A percentile compares a stretch with the other conserved stretches of the same genome.
These are phyloP conservation scores for Balakata baccata DNA, from an alignment of 345 rosid genomes.

Conservation along the genomic window DNA sequence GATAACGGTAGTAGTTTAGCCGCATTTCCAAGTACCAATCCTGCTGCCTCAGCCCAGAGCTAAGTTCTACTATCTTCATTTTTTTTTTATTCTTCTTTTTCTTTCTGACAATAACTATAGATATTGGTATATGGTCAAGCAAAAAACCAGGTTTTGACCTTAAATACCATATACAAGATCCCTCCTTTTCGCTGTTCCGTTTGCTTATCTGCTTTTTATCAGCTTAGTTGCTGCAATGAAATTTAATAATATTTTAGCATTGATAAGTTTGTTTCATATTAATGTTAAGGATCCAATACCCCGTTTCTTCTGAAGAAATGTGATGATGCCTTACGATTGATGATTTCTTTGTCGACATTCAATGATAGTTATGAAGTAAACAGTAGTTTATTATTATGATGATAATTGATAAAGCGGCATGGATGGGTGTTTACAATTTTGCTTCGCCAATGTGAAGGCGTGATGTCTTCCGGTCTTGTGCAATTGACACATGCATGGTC, in stretches of 20 bases:
- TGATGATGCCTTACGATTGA: background rate
- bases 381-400: background rate
- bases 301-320: background rate
- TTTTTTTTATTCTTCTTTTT: background rate
- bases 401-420: background rate
- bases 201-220: background rate
- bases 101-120: background rate
- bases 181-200: slow-evolving; percentile 4
- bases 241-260: slow-evolving; percentile 23
- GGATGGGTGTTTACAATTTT: background rate
- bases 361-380: background rate
- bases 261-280: slow-evolving; percentile 14
- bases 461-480: too few species aligned
- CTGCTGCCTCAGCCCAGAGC: slow-evolving; percentile 84
- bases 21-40: slow-evolving; percentile 42
- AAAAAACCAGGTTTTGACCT: slow-evolving; percentile 9
- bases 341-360: background rate
- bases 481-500: too few species aligned
- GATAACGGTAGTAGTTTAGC: slow-evolving; percentile 51
- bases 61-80: slow-evolving; percentile 20
- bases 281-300: slow-evolving; percentile 1
- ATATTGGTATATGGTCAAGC: slow-evolving; percentile 11
- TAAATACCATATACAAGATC: slow-evolving; percentile 5
- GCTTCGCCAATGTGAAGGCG: too few species aligned
- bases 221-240: slow-evolving; percentile 13